Evolutionary conservation across 257 asterid genomes (phyloP), one percentile per base, ranked within the genome.

Genomic region (Solanum virginianum): DNA sequence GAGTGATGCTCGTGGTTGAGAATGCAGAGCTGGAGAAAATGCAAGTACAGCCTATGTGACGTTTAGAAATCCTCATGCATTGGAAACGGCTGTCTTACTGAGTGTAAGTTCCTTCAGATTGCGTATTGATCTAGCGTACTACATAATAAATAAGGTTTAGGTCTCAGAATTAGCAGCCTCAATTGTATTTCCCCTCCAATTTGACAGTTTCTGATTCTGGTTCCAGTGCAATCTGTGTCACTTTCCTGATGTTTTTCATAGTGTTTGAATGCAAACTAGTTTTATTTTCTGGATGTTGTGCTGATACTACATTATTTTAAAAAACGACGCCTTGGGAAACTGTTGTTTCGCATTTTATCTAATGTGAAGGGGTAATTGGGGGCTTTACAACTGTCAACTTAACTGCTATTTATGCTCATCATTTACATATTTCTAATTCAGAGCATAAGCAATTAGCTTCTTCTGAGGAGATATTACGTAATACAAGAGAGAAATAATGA

Each of bases 11-110:
- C 83, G 55, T 89, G 85, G 51, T 87, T 60, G 81, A 12, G 74
- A 86, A 87, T 87, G 57, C 94, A 97, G 99, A 90, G 97, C 92
- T 83, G 98, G 97, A 82, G 96, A 93, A 86, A 85, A 90, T 90
- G 98, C 97, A 83, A 86, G 92, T 86, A 90, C 97, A 4, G 98
- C 98, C 43, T 97, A 97, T 77, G 98, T 97, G 87, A 93, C 99
- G 51, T 97, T 97, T 90, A 92, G 70, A 87, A 92, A 92, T 87
- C 77, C 94, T 62, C 97, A 95, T 91, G 94, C 98, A 88, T 85
- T 93, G 91, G 99, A 97, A 92, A 97, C 99, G 18, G 99, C 98
- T 70, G 91, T 95, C 65, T 92, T 97, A 88, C 97, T 97, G 89
- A 93, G 95, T 93, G 99, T 97, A 92, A 95, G 98, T 86, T 72